A percentile compares a stretch with the other conserved stretches of the same genome.
Conservation (phyloP, 176 grass and related monocot species). For the Cenchrus americanus region DNA sequence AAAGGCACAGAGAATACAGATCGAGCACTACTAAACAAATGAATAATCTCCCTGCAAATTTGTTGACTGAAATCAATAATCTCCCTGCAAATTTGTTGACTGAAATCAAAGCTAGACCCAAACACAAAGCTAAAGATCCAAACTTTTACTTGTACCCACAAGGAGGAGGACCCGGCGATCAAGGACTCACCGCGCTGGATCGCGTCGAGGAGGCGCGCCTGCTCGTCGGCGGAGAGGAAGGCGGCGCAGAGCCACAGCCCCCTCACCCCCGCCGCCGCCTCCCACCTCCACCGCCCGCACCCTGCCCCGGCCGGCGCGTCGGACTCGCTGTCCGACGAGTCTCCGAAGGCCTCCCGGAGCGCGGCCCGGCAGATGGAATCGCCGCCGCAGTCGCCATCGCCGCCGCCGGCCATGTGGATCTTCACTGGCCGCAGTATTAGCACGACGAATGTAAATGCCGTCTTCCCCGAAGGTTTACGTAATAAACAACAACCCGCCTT, state of each 20-base stretch:
- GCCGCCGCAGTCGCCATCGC: constrained; percentile 28
- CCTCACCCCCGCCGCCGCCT: constrained; percentile 42
- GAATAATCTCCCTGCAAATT: not conserved
- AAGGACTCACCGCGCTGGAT: constrained; percentile 49
- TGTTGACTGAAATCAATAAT: constrained; percentile 18
- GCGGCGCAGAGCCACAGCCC: constrained; percentile 62
- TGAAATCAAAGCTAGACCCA: not conserved
- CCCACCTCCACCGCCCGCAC: constrained; percentile 42
- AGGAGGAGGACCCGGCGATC: not conserved
- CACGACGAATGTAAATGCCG: not conserved
- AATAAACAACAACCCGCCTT: rapidly evolving
- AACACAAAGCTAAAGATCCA: not conserved
- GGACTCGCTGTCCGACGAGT: constrained; percentile 49
- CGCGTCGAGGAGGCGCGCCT: constrained; percentile 50
- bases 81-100: constrained; percentile 14
- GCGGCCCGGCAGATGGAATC: constrained; percentile 22
- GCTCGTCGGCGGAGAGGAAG: constrained; percentile 56
- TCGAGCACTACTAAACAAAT: not conserved
- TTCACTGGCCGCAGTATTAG: not conserved
- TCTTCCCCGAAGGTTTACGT: not conserved
- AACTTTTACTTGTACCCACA: not conserved
- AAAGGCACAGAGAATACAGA: not conserved
- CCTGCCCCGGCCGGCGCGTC: not conserved
- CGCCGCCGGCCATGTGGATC: constrained; percentile 25
- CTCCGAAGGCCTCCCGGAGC: constrained; percentile 60